Evolutionary conservation across 2,329 filamentous ascomycete species (phyloP).

Genomic region (Elsinoe perseae): DNA sequence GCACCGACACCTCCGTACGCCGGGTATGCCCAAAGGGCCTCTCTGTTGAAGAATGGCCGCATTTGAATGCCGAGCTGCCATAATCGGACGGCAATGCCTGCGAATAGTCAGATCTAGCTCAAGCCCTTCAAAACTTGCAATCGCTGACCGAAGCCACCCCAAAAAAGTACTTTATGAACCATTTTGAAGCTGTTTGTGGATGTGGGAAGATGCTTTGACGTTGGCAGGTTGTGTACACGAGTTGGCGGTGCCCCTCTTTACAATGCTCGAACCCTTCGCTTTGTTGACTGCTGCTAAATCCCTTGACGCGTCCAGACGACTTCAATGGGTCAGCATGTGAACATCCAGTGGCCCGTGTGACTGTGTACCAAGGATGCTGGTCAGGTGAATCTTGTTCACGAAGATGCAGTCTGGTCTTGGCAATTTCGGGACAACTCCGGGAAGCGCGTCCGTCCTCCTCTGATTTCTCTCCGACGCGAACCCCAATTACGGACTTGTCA

Average conservation of each 20-base stretch:
- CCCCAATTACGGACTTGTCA: background rate
- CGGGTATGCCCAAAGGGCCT: constrained; percentile 85
- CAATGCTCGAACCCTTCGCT: background rate
- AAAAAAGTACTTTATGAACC: constrained; percentile 63
- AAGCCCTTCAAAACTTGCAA: background rate
- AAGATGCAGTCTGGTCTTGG: constrained; percentile 1
- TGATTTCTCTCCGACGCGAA: background rate
- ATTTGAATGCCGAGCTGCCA: constrained; percentile 99
- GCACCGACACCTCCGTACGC: constrained; percentile 77
- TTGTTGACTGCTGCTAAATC: background rate
- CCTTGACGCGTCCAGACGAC: constrained; percentile 11
- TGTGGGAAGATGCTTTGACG: constrained; percentile 5
- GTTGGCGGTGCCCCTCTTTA: constrained; percentile 15
- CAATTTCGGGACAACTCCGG: constrained; percentile 12
- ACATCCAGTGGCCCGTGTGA: constrained; percentile 12
- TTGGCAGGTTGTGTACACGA: background rate
- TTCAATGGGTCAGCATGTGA: constrained; percentile 13
- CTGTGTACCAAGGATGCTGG: constrained; percentile 1
- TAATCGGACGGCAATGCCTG: constrained; percentile 83
- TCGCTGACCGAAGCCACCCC: constrained; percentile 76
- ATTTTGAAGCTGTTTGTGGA: constrained; percentile 27
- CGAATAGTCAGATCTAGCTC: constrained; percentile 16
- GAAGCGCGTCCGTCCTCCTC: background rate
- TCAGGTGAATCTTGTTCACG: constrained; percentile 11
- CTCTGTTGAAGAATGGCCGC: constrained; percentile 82